Evolutionary conservation across 108 stramenopile species (phyloP).

Genomic region (Nitzschia sp.): DNA sequence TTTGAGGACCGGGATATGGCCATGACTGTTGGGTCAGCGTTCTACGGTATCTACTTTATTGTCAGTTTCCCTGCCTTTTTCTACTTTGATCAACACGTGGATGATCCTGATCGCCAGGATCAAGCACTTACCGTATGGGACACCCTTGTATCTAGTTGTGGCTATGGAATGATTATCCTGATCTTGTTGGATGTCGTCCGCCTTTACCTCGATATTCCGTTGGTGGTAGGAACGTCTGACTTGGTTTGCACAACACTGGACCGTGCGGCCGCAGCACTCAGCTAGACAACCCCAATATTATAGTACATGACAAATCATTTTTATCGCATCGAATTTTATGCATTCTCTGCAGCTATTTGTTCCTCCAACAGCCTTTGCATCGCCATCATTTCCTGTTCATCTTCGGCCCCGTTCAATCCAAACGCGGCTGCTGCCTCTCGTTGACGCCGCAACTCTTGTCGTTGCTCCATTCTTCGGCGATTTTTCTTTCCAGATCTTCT

Average conservation of each 20-base stretch:
- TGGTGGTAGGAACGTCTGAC: conserved; percentile 54
- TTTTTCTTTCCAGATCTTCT: conserved; percentile 73
- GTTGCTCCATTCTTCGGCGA: conserved; percentile 57
- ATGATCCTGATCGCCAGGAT: conserved; percentile 21
- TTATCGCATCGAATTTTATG: not conserved
- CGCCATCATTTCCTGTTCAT: conserved; percentile 28
- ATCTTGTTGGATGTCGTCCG: conserved; percentile 89
- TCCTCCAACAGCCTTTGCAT: conserved; percentile 56
- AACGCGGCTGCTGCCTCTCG: conserved; percentile 72
- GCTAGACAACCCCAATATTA: too few species aligned
- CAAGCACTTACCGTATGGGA: conserved; percentile 60
- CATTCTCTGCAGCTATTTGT: conserved; percentile 37
- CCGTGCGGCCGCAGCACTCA: too few species aligned
- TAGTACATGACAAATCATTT: too few species aligned
- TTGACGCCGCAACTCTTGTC: conserved; percentile 68
- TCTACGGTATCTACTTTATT: conserved; percentile 99
- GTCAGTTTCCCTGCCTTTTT: conserved; percentile 95
- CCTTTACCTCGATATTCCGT: conserved; percentile 78
- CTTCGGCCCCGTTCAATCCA: conserved; percentile 56
- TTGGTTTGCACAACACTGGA: conserved; percentile 17
- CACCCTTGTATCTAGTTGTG: conserved; percentile 76
- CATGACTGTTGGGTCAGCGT: conserved; percentile 64
- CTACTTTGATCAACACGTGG: conserved; percentile 67
- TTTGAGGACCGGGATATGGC: conserved; percentile 82
- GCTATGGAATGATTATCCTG: conserved; percentile 93